Evolutionary conservation across 140 eudicot genomes (phyloP), one percentile per base, ranked within the genome.

Genomic region (Ambrosia hybrid): DNA sequence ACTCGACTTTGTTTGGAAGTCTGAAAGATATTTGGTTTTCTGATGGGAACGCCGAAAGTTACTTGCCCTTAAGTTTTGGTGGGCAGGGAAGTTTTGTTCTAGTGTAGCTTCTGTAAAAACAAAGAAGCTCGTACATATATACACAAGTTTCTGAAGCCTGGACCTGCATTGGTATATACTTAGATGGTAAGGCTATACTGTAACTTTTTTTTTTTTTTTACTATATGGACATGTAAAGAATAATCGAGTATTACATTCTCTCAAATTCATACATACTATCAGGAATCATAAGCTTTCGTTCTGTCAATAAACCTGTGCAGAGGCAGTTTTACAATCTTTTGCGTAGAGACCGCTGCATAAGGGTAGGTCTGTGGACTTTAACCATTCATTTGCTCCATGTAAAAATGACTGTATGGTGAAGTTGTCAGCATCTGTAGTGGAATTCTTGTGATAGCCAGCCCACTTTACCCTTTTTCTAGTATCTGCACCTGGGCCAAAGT

Each of bases 401-500:
- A 91, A 77, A 80, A 89, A 91, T 21, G 80, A 82, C 65, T 79
- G 86, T 12, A 83, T 83, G 1, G 79, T 73, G 38, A 82, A 84
- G 86, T 75, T 88, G 8, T 75, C 89, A 2, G 72, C 60, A 41
- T 82, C 86, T 49, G 73, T 79, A 33, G 56, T 88, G 36, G 82
- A 78, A 55, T 84, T 86, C 46, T 73, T 86, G 68, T 67, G 84
- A 70, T 81, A 89, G 49, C 95, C 95, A 3, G 81, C 79, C 97
- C 97, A 89, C 7, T 61, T 76, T n/a, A 88, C 80, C 82, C 95
- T 70, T 36, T 69, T 48, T n/a, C 68, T 83, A 15, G 91, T 85
- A 55, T 84, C 85, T 9, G 97, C 84, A 1, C 96, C 97, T 21
- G 96, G 95, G 9, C 97, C 97, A 9, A 75, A 84, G 77, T 91